Base-by-base conservation (phyloP, 2,329 filamentous ascomycete species). In the Cercospora sp. region DNA sequence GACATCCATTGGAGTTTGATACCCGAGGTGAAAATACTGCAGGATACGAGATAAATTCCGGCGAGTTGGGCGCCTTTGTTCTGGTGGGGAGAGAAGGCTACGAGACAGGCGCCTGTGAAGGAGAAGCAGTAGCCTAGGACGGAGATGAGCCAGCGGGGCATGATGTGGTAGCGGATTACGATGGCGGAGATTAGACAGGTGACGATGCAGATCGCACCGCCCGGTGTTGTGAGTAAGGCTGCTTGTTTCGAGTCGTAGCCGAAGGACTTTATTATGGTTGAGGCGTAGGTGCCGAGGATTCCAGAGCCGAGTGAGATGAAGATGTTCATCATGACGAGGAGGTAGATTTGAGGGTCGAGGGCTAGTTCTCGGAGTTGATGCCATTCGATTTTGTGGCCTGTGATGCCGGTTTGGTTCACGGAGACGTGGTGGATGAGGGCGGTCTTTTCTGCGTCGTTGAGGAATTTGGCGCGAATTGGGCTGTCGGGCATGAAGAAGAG, bases 301-400 rank as follows among this genome's bases (percentile, higher is more conserved):
- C 81, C 81, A 33, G 81, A 82, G 20, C 81, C 80, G 9, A 74
- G 69, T 8, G 74, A 76, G 1, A 68, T 68, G 20, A 66, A 73
- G 69, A 73, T 67, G 72, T 60, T 53, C 42, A 55, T 63, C 10
- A 66, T 5, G 9, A 77, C 79, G 57, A 79, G 74, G 63, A 83
- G 74, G 60, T 78, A 72, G 57, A 70, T 74, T 60, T 62, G 73
- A 1, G 89, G 89, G 70, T 93, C 91, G 0, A 77, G 76, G 9
- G 91, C 78, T 0, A 87, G 84, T 69, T 87, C 85, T 69, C 81
- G 81, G 71, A 87, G 77, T 69, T 87, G 86, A 61, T 85, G 81
- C 2, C 77, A 68, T 36, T 84, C 81, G 77, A 87, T 87, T 13
- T 65, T 59, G 23, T 60, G 58, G 31, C 65, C 68, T 18, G 69